A percentile compares a stretch with the other conserved stretches of the same genome.
phyloP scores from a whole-genome alignment of 192 early-diverging fungal genomes.

The Spizellomyces sp. region DNA sequence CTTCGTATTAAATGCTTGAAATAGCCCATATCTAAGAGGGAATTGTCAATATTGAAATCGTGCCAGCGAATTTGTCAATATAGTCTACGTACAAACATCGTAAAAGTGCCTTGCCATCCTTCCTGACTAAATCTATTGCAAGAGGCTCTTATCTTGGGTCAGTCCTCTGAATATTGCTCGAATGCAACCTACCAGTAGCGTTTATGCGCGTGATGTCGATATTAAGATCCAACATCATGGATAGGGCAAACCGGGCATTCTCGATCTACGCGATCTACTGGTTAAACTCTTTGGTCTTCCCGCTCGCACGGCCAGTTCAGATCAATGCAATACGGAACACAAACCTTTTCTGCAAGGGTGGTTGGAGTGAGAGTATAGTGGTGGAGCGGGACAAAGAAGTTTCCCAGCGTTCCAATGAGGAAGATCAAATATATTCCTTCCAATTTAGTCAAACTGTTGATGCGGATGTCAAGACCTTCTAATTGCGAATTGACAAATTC shows the following conservation, averaged over 20 bases:
- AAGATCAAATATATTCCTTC: constrained; percentile 32
- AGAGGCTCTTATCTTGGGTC: neutral
- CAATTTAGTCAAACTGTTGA: constrained; percentile 31
- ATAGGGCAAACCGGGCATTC: constrained; percentile 26
- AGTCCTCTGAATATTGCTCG: neutral
- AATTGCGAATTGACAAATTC: constrained; percentile 34
- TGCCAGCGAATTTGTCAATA: no score
- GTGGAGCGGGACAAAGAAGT: constrained; percentile 42
- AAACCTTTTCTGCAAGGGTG: constrained; percentile 26
- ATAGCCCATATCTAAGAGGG: no score
- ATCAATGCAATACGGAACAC: neutral
- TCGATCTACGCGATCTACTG: constrained; percentile 14
- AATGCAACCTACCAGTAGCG: constrained; percentile 24
- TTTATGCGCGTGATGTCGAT: constrained; percentile 27
- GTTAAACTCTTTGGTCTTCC: neutral
- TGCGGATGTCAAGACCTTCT: constrained; percentile 21
- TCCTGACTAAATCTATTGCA: constrained; percentile 26
- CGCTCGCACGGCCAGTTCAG: neutral
- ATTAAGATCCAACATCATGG: constrained; percentile 32
- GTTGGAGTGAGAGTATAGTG: constrained; percentile 22
- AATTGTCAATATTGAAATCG: no score
- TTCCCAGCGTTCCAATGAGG: constrained; percentile 37
- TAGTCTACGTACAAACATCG: constrained; percentile 26
- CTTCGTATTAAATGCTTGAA: no score
- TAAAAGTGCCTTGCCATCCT: constrained; percentile 23